Evolutionary conservation across 2,329 filamentous ascomycete genomes (phyloP), one percentile per base, ranked within the genome.

Genomic region (Fusarium caatingaense): DNA sequence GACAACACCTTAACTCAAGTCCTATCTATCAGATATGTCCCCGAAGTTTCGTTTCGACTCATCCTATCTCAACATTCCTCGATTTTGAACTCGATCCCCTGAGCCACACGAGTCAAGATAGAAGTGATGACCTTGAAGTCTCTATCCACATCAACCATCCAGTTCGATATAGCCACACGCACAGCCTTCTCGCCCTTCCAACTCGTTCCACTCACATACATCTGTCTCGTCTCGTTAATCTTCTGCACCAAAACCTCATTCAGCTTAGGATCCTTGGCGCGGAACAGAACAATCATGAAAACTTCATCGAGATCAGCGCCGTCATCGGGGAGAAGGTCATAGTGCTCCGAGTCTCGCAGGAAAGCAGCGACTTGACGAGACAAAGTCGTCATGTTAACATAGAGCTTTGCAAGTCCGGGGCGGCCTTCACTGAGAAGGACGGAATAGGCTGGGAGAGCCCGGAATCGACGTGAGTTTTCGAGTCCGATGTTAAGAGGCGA

Each of bases 381-480:
- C 8, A 97, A 85, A 6, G 83, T 80, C 27, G 94, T 89, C 82
- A 97, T 94, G 27, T 88, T 86, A 65, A 87, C 84, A 7, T 97
- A 82, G 81, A 97, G 91, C 2, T 85, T 82, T 1, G 84, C 83
- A 69, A 97, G 88, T 0, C 93, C 94, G 0, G 84, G 77, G 3
- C 84, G 84, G 1, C 95, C 95, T 73, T 96, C 91, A 48, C 91
- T 91, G 21, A 91, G 78, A 4, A 98, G 85, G 1, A 91, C 92
- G 13, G 93, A 90, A 76, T 98, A 98, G 11, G 93, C 92, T 0
- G 95, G 94, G n/a, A 98, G 83, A 1, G 94, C 94, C 56, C 95
- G 89, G 83, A 98, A 97, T 8, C 94, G 91, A 41, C 94, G 89
- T 3, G 94, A 97, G 80, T 98, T 98, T 74, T 98, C 94, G 21